phyloP scores from a whole-genome alignment of 441 rosid genomes.

The Gossypium schwendimanii region DNA sequence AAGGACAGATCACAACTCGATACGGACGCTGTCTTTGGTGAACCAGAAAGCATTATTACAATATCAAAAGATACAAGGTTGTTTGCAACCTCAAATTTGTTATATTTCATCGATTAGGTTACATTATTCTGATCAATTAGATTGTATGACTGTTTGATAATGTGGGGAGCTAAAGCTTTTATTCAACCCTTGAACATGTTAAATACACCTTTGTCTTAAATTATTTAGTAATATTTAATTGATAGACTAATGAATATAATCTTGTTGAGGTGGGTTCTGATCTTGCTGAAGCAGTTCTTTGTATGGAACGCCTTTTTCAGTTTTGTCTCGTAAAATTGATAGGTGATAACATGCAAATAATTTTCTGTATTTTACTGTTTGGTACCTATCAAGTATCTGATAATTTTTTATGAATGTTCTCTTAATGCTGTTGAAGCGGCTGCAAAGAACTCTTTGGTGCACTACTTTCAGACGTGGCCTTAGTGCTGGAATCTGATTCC shows the following conservation, averaged over 20 bases:
- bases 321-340: slow-evolving; percentile 4
- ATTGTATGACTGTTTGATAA: background rate
- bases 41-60: slow-evolving; percentile 24
- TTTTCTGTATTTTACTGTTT: background rate
- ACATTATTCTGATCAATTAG: background rate
- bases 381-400: background rate
- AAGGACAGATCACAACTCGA: slow-evolving; percentile 18
- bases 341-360: background rate
- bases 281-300: background rate
- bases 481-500: slow-evolving; percentile 23
- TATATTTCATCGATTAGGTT: slow-evolving; percentile 11
- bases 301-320: background rate
- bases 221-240: background rate
- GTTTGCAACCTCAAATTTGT: slow-evolving; percentile 3
- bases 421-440: slow-evolving; percentile 21
- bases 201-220: background rate
- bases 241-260: background rate
- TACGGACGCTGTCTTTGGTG: slow-evolving; percentile 19
- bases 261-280: background rate
- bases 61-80: slow-evolving; percentile 37
- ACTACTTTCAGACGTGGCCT: slow-evolving; percentile 31
- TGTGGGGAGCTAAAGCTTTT: background rate
- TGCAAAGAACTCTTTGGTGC: slow-evolving; percentile 33
- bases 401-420: background rate
- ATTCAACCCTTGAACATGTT: background rate